These are phyloP conservation scores for Monilinia fructigena DNA, from an alignment of 2,329 filamentous ascomycete species.

Conservation along the genomic window DNA sequence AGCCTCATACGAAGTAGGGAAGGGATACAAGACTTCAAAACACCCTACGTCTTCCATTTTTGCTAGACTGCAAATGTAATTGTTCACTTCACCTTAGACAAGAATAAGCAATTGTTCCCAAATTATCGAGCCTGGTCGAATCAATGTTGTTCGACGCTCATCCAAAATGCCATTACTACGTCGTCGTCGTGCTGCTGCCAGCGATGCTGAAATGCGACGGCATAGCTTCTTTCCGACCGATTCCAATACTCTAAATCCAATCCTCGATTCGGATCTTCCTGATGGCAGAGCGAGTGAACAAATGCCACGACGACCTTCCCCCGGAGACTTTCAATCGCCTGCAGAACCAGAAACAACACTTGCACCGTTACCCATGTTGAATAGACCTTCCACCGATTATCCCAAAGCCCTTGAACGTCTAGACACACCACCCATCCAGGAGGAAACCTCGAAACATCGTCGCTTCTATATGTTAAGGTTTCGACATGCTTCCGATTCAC, in stretches of 20 bases:
- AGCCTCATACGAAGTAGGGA: conserved; percentile 22
- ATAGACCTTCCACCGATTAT: conserved; percentile 31
- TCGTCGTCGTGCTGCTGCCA: conserved; percentile 37
- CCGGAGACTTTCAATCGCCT: conserved; percentile 31
- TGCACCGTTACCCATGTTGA: conserved; percentile 21
- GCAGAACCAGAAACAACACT: conserved; percentile 29
- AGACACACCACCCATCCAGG: conserved; percentile 50
- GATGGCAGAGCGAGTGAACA: conserved; percentile 40
- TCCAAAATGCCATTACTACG: conserved; percentile 37
- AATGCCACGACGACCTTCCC: conserved; percentile 36
- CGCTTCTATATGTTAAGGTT: conserved; percentile 75
- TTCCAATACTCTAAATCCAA: conserved; percentile 28
- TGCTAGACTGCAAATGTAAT: conserved; percentile 19
- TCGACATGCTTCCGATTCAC: conserved; percentile 89
- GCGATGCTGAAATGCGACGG: conserved; percentile 38
- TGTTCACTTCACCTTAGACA: conserved; percentile 9
- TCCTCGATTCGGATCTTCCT: conserved; percentile 21
- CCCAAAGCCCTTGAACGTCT: conserved; percentile 28
- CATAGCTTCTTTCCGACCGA: conserved; percentile 37
- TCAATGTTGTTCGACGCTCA: conserved; percentile 22
- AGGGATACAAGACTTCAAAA: conserved; percentile 21
- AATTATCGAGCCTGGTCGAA: conserved; percentile 9
- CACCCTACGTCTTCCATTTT: conserved; percentile 2
- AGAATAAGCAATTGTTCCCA: not conserved
- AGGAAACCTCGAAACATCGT: conserved; percentile 55